phyloP scores from a whole-genome alignment of 2,329 filamentous ascomycete genomes.

The Cercospora nicotianae region DNA sequence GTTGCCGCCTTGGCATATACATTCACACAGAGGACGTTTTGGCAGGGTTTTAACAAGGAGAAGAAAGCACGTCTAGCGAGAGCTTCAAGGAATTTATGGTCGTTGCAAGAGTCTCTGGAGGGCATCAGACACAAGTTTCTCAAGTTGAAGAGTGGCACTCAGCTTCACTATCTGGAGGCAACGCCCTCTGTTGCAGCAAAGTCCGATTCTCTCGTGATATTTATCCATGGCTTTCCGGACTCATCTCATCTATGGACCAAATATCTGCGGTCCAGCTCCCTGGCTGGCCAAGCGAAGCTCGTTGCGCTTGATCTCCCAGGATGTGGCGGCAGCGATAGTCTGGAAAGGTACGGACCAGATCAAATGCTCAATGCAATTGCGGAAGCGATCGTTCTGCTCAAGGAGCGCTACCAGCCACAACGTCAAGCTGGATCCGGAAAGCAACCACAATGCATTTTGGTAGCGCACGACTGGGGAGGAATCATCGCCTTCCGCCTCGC shows the following conservation, averaged over 20 bases:
- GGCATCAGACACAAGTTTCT: constrained; percentile 55
- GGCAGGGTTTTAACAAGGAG: constrained; percentile 1
- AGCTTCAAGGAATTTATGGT: constrained; percentile 58
- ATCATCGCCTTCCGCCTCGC: constrained; percentile 57
- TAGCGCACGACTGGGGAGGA: constrained; percentile 50
- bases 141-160: constrained; percentile 50
- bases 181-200: neutral
- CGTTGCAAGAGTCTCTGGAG: constrained; percentile 48
- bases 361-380: constrained; percentile 55
- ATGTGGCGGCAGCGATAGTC: constrained; percentile 57
- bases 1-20: constrained; percentile 18
- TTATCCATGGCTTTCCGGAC: constrained; percentile 54
- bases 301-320: constrained; percentile 60
- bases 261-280: constrained; percentile 44
- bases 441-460: constrained; percentile 43
- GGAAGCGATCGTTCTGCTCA: constrained; percentile 55
- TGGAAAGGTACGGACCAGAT: constrained; percentile 52
- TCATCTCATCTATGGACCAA: constrained; percentile 57
- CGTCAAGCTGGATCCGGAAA: constrained; percentile 1
- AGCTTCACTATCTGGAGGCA: constrained; percentile 55
- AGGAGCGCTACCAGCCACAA: constrained; percentile 44
- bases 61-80: neutral
- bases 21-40: constrained; percentile 21
- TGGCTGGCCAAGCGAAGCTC: constrained; percentile 46
- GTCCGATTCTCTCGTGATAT: constrained; percentile 18